A percentile compares a stretch with the other conserved stretches of the same genome.
Conservation (phyloP, 2,329 filamentous ascomycete species). For the Piedraia hortae region DNA sequence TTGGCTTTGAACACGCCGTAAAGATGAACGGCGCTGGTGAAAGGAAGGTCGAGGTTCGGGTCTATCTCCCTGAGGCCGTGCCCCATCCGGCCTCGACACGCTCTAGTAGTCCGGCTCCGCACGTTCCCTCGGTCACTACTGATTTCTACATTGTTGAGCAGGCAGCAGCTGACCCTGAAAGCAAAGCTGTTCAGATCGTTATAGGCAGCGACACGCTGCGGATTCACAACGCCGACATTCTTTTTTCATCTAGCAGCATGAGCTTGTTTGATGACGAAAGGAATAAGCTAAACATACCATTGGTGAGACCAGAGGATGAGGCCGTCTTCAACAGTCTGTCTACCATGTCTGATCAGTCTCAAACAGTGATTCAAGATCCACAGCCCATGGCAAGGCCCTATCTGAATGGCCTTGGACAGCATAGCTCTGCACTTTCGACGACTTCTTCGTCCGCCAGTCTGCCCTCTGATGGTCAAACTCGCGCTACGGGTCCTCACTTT, state of each 20-base stretch:
- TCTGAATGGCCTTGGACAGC: constrained; percentile 11
- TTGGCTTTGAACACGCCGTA: constrained; percentile 36
- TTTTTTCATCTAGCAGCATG: constrained; percentile 79
- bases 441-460: constrained; percentile 8
- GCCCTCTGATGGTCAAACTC: constrained; percentile 7
- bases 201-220: constrained; percentile 72
- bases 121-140: constrained; percentile 56
- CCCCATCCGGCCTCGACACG: constrained; percentile 49
- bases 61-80: constrained; percentile 79
- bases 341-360: constrained; percentile 21
- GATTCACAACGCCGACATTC: constrained; percentile 62
- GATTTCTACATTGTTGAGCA: constrained; percentile 48
- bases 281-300: constrained; percentile 66
- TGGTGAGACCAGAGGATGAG: constrained; percentile 79
- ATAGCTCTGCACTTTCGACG: constrained; percentile 5
- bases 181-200: constrained; percentile 52
- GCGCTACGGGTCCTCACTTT: constrained; percentile 8
- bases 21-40: constrained; percentile 21
- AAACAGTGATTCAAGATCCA: constrained; percentile 1
- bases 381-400: too few relatives aligned
- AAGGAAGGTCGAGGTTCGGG: constrained; percentile 44
- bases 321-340: constrained; percentile 48
- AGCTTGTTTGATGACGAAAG: constrained; percentile 65
- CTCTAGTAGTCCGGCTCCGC: constrained; percentile 42
- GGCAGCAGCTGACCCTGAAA: constrained; percentile 17